These are phyloP conservation scores for Ligustrum vulgare DNA, from an alignment of 257 asterid genomes.

Conservation along the genomic window DNA sequence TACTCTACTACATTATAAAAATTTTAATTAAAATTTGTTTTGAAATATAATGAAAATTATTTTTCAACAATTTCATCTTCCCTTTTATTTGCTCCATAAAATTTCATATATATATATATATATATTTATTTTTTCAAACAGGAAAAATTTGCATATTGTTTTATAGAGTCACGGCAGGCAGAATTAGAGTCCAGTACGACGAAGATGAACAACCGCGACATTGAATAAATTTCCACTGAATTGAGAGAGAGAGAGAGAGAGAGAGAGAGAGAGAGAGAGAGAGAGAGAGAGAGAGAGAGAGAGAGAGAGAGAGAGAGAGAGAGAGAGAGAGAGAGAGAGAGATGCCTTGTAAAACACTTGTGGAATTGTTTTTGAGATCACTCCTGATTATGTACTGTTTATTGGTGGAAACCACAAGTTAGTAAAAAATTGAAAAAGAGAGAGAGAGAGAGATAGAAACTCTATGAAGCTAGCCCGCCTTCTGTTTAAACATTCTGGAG, in stretches of 20 bases:
- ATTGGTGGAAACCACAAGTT: slow-evolving; percentile 41
- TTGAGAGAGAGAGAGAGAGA: neutral
- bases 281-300: too few relatives aligned
- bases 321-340: neutral
- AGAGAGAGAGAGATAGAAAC: neutral
- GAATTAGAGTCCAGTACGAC: slow-evolving; percentile 54
- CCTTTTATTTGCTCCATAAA: neutral
- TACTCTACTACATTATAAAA: too few relatives aligned
- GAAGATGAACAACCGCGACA: slow-evolving; percentile 59
- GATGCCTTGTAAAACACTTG: slow-evolving; percentile 30
- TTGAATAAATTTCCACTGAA: slow-evolving; percentile 18
- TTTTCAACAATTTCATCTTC: neutral
- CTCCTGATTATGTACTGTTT: slow-evolving; percentile 60
- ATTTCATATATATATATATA: too few relatives aligned
- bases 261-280: too few relatives aligned
- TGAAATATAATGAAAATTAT: too few relatives aligned
- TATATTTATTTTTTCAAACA: too few relatives aligned
- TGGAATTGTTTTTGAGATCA: slow-evolving; percentile 46
- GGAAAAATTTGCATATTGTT: neutral
- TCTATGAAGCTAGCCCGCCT: slow-evolving; percentile 31
- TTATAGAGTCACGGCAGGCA: neutral
- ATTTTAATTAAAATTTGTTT: too few relatives aligned
- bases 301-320: too few relatives aligned
- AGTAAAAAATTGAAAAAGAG: slow-evolving; percentile 4
- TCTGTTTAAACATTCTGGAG: slow-evolving; percentile 23